Percentiles rank a stretch among this genome's conserved stretches.
These are phyloP conservation scores for Xylaria sp. DNA, from an alignment of 2,329 filamentous ascomycete genomes.

Conservation along the genomic window DNA sequence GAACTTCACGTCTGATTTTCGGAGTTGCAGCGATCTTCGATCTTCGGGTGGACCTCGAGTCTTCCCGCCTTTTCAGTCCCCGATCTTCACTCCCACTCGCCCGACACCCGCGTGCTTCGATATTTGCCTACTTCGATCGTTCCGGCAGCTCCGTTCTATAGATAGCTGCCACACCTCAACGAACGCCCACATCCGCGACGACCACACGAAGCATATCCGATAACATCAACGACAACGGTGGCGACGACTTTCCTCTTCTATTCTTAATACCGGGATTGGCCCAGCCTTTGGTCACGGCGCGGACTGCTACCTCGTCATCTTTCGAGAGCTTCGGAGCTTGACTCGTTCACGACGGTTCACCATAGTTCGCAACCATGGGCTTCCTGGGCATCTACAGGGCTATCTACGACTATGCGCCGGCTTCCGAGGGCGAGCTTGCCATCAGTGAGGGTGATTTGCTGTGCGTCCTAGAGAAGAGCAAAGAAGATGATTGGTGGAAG, in stretches of 20 bases:
- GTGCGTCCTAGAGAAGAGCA: slow-evolving; percentile 78
- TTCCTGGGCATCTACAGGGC: slow-evolving; percentile 89
- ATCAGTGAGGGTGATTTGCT: slow-evolving; percentile 83
- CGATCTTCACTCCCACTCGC: not conserved
- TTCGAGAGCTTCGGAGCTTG: not conserved
- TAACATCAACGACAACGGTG: not conserved
- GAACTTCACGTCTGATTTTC: not conserved
- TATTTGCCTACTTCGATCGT: slow-evolving; percentile 1
- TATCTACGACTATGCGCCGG: slow-evolving; percentile 86
- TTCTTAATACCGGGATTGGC: not conserved
- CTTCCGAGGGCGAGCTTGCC: slow-evolving; percentile 77
- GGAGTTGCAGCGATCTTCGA: not conserved
- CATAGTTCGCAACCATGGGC: slow-evolving; percentile 55
- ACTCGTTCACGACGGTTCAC: slow-evolving; percentile 2
- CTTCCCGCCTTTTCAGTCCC: not conserved
- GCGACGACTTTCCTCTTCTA: not conserved
- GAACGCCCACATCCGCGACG: slow-evolving; percentile 3
- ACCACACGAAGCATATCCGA: not conserved
- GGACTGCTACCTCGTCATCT: not conserved
- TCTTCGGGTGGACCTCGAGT: not conserved
- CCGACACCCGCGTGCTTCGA: slow-evolving; percentile 3
- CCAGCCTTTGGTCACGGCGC: not conserved
- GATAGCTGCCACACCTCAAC: not conserved
- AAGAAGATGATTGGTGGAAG: slow-evolving; percentile 85
- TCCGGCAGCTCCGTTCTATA: slow-evolving; percentile 12